A percentile compares a stretch with the other conserved stretches of the same genome.
Conservation (phyloP, 805 yeast species). For the Starmera caribaea region DNA sequence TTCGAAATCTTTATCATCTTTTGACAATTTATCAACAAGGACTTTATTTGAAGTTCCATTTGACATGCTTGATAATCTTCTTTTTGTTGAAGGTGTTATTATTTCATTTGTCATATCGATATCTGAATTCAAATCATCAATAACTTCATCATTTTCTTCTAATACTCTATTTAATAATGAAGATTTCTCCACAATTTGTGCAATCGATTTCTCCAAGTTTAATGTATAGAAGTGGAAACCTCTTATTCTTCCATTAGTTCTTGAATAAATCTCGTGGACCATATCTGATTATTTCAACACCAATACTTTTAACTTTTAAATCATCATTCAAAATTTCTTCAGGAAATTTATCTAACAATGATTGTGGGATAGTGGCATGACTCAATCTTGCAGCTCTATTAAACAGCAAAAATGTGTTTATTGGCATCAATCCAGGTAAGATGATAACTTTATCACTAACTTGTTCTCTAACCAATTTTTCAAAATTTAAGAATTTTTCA, state of each 20-base stretch:
- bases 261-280: constrained; percentile 42
- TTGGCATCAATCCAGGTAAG: constrained; percentile 88
- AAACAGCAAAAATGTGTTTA: constrained; percentile 74
- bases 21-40: constrained; percentile 20
- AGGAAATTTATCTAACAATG: constrained; percentile 44
- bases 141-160: constrained; percentile 31
- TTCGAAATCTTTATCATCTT: constrained; percentile 17
- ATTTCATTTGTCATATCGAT: constrained; percentile 14
- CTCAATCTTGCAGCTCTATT: constrained; percentile 83
- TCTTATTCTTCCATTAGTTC: constrained; percentile 48
- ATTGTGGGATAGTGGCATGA: constrained; percentile 71
- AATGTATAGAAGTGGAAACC: constrained; percentile 92
- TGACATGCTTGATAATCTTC: constrained; percentile 12
- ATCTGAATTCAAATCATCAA: constrained; percentile 22
- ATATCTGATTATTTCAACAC: constrained; percentile 67
- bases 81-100: neutral
- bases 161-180: constrained; percentile 40
- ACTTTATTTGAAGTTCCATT: constrained; percentile 31
- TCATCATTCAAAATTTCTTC: constrained; percentile 55
- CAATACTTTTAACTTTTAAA: constrained; percentile 70
- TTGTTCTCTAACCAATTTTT: constrained; percentile 34
- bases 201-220: constrained; percentile 87
- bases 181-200: constrained; percentile 66
- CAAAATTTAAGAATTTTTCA: constrained; percentile 64
- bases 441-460: constrained; percentile 41